These are phyloP conservation scores for Ophiostoma sp. DNA, from an alignment of 2,329 filamentous ascomycete species.

Conservation along the genomic window DNA sequence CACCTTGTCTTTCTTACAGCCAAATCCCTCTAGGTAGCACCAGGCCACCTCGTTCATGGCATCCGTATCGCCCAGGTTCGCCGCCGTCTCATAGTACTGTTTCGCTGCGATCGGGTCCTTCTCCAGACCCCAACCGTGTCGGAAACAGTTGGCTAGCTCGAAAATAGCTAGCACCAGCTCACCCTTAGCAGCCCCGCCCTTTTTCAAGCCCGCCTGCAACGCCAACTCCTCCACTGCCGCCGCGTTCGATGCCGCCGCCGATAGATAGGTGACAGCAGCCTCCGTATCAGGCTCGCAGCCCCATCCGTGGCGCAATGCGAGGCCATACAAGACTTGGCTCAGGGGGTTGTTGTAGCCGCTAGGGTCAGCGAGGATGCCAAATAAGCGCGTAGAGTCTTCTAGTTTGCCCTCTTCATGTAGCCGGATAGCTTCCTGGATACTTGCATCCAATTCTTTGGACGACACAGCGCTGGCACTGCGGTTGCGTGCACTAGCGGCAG, in stretches of 20 bases:
- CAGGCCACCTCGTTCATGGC: slow-evolving; percentile 96
- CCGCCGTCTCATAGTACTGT: slow-evolving; percentile 96
- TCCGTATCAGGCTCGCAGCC: slow-evolving; percentile 69
- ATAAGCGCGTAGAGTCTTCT: slow-evolving; percentile 74
- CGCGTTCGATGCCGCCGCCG: slow-evolving; percentile 82
- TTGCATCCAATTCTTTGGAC: slow-evolving; percentile 53
- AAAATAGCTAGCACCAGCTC: slow-evolving; percentile 96
- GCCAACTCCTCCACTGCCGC: slow-evolving; percentile 82
- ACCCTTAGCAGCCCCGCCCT: slow-evolving; percentile 90
- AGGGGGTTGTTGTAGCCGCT: slow-evolving; percentile 84
- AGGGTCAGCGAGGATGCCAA: slow-evolving; percentile 76
- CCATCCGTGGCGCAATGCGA: slow-evolving; percentile 92
- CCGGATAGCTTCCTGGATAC: slow-evolving; percentile 92
- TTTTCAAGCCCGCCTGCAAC: slow-evolving; percentile 79
- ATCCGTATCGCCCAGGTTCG: slow-evolving; percentile 94
- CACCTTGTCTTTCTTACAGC: slow-evolving; percentile 98
- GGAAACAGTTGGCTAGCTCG: slow-evolving; percentile 87
- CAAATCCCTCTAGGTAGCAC: slow-evolving; percentile 97
- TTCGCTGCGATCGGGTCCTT: slow-evolving; percentile 82
- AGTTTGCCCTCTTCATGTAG: slow-evolving; percentile 83
- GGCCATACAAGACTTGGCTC: slow-evolving; percentile 91
- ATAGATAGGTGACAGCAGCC: slow-evolving; percentile 76
- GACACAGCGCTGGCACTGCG: slow-evolving; percentile 36
- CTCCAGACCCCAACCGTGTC: slow-evolving; percentile 87
- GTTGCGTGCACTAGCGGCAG: slow-evolving; percentile 26